Evolutionary conservation across 1,139 yeast genomes (phyloP), one percentile per base, ranked within the genome.

Genomic region (Zygotorulaspora mrakii): DNA sequence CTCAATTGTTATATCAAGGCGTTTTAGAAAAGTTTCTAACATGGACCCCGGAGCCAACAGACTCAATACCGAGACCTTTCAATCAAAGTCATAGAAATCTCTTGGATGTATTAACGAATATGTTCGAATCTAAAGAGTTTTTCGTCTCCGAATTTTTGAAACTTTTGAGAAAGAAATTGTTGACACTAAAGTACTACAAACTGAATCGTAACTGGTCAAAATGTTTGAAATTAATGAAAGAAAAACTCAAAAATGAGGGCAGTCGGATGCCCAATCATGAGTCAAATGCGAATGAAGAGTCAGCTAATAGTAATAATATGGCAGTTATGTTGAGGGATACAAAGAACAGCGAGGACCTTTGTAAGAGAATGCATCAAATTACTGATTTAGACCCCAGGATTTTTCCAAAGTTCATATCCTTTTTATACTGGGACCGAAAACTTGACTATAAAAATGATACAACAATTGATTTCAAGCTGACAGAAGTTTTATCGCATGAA

Each of bases 1-100:
- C 23, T 21, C 29, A 27, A n/a, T 24, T 46, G 11, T 28, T 46
- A 21, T 45, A 47, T 27, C 46, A 47, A 28, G 46, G 43, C 31
- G 45, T 55, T 10, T 26, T 55, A 16, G 43, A 42, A 10, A 44
- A 47, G 20, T 55, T 47, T 46, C 60, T 81, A 3, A 68, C 73
- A 21, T 89, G 97, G 97, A 66, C 64, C 5, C 97, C 97, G 0
- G 96, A 87, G 53, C 96, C 96, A 0, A 73, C 84, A n/a, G 96
- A 85, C 64, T 95, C 95, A 0, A 74, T 88, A 6, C 0, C 95
- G 85, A 58, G 86, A 84, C 22, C 17, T 26, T 63, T 73, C 30
- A 11, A 49, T 9, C 27, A 42, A n/a, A 32, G 41, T 36, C 76
- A 80, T 48, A 81, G 79, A 51, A 82, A 77, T 18, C 69, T 94